These are phyloP conservation scores for Podaxis sp. DNA, from an alignment of 768 basidiomycete genomes.

Conservation along the genomic window DNA sequence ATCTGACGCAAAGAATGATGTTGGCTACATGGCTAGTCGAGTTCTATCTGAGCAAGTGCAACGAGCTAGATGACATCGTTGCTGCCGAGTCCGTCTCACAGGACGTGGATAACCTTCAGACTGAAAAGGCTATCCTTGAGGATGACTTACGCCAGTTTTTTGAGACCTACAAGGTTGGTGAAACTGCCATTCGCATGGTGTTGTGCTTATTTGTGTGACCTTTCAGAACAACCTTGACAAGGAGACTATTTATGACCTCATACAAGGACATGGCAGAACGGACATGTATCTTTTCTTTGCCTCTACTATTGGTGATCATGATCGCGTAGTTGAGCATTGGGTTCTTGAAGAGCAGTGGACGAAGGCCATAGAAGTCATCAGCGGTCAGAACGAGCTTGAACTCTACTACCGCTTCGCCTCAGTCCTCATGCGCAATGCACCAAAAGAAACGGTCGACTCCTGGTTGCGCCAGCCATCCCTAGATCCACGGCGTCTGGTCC, in stretches of 20 bases:
- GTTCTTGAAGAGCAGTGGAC: slow-evolving; percentile 90
- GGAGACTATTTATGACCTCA: slow-evolving; percentile 87
- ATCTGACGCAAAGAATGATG: slow-evolving; percentile 94
- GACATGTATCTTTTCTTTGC: slow-evolving; percentile 94
- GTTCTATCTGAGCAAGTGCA: slow-evolving; percentile 95
- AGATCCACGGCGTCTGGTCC: slow-evolving; percentile 83
- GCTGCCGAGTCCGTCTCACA: slow-evolving; percentile 81
- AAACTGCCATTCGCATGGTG: background rate
- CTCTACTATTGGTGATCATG: slow-evolving; percentile 74
- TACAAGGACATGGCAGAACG: slow-evolving; percentile 88
- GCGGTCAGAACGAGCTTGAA: slow-evolving; percentile 84
- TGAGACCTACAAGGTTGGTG: slow-evolving; percentile 83
- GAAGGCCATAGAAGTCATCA: slow-evolving; percentile 88
- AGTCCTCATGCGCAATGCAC: slow-evolving; percentile 80
- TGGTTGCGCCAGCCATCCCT: slow-evolving; percentile 85
- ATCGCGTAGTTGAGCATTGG: slow-evolving; percentile 89
- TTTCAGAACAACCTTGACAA: slow-evolving; percentile 81
- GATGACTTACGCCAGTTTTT: slow-evolving; percentile 94
- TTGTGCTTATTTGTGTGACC: background rate
- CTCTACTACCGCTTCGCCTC: slow-evolving; percentile 93
- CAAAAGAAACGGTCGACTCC: slow-evolving; percentile 89
- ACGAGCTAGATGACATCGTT: slow-evolving; percentile 91
- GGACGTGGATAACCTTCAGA: slow-evolving; percentile 81
- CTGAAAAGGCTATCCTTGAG: slow-evolving; percentile 81
- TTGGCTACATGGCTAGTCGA: slow-evolving; percentile 98